Evolutionary conservation across 1,139 yeast species (phyloP), one percentile per base, ranked within the genome.

Genomic region (Kodamaea suecica): DNA sequence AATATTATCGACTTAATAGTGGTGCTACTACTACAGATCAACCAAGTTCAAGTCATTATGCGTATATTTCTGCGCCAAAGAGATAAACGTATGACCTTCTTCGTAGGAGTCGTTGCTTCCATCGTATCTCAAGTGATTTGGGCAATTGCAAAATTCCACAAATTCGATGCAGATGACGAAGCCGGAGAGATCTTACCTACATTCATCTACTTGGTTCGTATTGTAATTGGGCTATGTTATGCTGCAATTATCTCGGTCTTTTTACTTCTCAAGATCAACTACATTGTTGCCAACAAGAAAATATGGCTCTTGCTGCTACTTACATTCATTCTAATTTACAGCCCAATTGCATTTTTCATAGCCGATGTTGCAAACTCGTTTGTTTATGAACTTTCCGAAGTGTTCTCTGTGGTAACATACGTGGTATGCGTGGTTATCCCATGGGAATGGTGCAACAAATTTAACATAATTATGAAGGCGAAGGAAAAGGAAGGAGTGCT

Each of bases 361-460:
- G 80, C 90, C 3, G 95, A 86, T 59, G 78, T 87, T 4, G 71
- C 92, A 2, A 77, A 78, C 50, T 70, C 78, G 3, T 82, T 86
- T 76, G 77, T 84, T 10, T 76, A 76, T 42, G 83, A 80, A 43
- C 70, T 86, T 48, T 78, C 88, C 9, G 90, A 84, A 47, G 65
- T 84, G 29, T 80, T 84, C 51, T 79, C 83, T 28, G 78, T 86
- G 25, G 80, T 83, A 1, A 73, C 82, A 6, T 84, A 81, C 52
- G 79, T 84, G n/a, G 69, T 82, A 19, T 74, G 86, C 34, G 84
- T 84, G 30, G 84, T 84, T 4, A 70, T 84, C 12, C 87, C 86
- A 0, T 86, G 95, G 95, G 94, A 83, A 57, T 86, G 95, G 95
- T 76, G 86, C 42, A 87, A 84, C 51, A 70, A 85, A 42, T 73